Evolutionary conservation across 768 basidiomycete species (phyloP).

Genomic region (Astraeus odoratus): DNA sequence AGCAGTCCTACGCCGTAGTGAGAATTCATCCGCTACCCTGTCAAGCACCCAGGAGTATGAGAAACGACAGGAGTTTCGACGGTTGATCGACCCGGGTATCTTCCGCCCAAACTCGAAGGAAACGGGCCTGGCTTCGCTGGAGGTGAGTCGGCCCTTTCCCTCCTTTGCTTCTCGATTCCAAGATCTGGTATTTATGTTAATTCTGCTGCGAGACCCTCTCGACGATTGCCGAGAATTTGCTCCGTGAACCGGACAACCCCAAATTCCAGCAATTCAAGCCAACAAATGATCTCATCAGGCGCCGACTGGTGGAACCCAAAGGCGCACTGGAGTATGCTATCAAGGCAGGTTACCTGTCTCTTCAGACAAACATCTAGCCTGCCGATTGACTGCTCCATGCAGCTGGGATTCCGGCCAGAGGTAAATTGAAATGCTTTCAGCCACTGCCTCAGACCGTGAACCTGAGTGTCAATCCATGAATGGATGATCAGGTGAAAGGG

Average conservation of each 20-base stretch:
- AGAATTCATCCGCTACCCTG: background rate
- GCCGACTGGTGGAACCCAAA: conserved; percentile 60
- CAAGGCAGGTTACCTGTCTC: conserved; percentile 45
- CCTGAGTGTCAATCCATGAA: too few species aligned
- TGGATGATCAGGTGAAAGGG: conserved; percentile 48
- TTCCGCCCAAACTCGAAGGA: conserved; percentile 60
- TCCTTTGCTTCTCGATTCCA: background rate
- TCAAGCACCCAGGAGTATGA: conserved; percentile 45
- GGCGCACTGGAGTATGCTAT: conserved; percentile 74
- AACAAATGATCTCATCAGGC: conserved; percentile 64
- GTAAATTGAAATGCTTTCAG: conserved; percentile 31
- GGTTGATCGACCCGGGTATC: conserved; percentile 77
- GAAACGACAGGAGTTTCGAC: conserved; percentile 62
- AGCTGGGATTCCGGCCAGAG: conserved; percentile 73
- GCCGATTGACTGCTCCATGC: conserved; percentile 2
- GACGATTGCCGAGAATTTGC: conserved; percentile 65
- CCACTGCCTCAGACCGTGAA: background rate
- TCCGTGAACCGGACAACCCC: conserved; percentile 63
- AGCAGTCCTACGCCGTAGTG: conserved; percentile 17
- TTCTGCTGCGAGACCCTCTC: conserved; percentile 51
- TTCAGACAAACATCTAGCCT: background rate
- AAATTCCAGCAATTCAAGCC: conserved; percentile 73
- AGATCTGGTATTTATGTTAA: too few species aligned
- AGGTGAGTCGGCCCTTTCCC: conserved; percentile 33
- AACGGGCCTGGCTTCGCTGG: conserved; percentile 53